Evolutionary conservation across 495 filamentous ascomycete genomes (phyloP).

Genomic region (Podospora anserina): DNA sequence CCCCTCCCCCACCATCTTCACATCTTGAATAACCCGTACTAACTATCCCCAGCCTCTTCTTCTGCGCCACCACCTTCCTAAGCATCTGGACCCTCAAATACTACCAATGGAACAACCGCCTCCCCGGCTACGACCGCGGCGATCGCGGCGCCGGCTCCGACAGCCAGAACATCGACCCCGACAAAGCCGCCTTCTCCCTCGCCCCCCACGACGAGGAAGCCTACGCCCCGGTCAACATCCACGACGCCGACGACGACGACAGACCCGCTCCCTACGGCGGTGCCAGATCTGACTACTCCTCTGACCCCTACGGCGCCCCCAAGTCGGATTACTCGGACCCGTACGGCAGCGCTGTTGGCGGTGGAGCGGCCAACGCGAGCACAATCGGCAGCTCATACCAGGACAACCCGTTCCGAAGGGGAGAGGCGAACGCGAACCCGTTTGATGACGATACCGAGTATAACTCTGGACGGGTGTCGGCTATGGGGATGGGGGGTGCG

Average conservation of each 20-base stretch:
- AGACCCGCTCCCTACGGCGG: slow-evolving; percentile 14
- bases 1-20: not conserved
- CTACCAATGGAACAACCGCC: slow-evolving; percentile 70
- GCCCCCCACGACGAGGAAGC: slow-evolving; percentile 55
- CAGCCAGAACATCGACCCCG: slow-evolving; percentile 52
- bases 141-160: slow-evolving; percentile 36
- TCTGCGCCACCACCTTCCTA: slow-evolving; percentile 65
- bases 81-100: slow-evolving; percentile 76
- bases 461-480: slow-evolving; percentile 31
- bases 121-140: slow-evolving; percentile 61
- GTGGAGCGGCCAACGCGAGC: slow-evolving; percentile 13
- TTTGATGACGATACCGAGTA: slow-evolving; percentile 43
- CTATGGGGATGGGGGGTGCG: slow-evolving; percentile 12
- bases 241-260: slow-evolving; percentile 40
- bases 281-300: slow-evolving; percentile 24
- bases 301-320: slow-evolving; percentile 10
- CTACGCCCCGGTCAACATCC: slow-evolving; percentile 46
- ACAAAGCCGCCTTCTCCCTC: slow-evolving; percentile 57
- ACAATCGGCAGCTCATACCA: slow-evolving; percentile 18
- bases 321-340: slow-evolving; percentile 36
- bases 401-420: slow-evolving; percentile 36
- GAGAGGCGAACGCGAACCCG: slow-evolving; percentile 31
- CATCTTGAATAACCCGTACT: not conserved
- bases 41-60: slow-evolving; percentile 60
- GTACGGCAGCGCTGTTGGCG: slow-evolving; percentile 24